Percentiles rank a stretch among this genome's conserved stretches.
These are phyloP conservation scores for Salix arbutifolia DNA, from an alignment of 345 rosid species.

Conservation along the genomic window DNA sequence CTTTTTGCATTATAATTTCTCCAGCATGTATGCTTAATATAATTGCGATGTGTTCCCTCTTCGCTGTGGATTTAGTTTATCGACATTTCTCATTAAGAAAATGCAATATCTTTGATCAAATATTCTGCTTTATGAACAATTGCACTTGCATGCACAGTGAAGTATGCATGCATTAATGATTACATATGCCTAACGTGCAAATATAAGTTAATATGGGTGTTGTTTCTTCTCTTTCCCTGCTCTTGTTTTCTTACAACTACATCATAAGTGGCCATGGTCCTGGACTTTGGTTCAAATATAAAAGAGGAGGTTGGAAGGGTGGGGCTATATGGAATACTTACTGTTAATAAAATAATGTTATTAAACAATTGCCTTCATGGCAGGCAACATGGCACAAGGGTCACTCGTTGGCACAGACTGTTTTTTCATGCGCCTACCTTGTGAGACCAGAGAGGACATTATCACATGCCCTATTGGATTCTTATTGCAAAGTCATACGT, in stretches of 20 bases:
- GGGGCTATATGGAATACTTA: neutral
- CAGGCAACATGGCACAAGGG: constrained; percentile 99
- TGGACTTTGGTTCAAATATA: neutral
- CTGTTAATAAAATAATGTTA: neutral
- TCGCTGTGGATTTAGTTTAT: neutral
- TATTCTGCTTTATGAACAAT: neutral
- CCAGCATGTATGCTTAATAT: neutral
- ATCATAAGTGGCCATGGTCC: neutral
- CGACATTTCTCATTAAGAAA: neutral
- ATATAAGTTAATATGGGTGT: neutral
- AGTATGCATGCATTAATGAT: neutral
- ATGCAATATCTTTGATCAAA: neutral
- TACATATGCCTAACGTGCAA: neutral
- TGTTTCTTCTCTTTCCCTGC: neutral
- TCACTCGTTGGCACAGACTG: constrained; percentile 96
- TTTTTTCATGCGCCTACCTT: constrained; percentile 94
- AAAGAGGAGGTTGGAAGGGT: neutral
- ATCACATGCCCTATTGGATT: constrained; percentile 78
- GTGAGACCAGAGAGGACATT: constrained; percentile 87
- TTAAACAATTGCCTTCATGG: constrained; percentile 32
- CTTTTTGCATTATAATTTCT: neutral
- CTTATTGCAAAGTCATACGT: constrained; percentile 76
- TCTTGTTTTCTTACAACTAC: neutral
- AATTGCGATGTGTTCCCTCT: neutral
- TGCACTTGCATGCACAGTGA: neutral